Conservation (phyloP, 495 filamentous ascomycete genomes). For the Penicillium atrosanguineum region DNA sequence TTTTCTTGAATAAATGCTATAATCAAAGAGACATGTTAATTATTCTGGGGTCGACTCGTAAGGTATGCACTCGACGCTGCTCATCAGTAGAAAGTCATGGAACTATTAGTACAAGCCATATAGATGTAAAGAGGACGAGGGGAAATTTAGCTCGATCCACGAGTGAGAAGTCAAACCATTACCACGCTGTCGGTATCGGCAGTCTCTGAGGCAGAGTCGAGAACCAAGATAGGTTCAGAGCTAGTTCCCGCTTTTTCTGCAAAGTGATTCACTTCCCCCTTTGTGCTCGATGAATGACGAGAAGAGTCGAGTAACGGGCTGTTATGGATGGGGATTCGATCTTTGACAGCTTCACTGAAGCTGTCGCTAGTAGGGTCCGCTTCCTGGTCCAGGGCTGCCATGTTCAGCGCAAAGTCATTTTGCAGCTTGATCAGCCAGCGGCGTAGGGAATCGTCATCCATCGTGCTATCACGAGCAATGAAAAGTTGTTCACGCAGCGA, state of each 20-base stretch:
- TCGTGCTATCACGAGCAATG: conserved; percentile 63
- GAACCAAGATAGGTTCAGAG: conserved; percentile 6
- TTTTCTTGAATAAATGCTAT: not conserved
- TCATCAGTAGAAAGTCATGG: not conserved
- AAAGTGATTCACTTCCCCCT: too few relatives aligned
- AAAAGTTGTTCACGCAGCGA: conserved; percentile 71
- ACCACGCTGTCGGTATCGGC: conserved; percentile 12
- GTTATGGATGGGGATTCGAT: not conserved
- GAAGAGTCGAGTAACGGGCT: not conserved
- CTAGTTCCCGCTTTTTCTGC: not conserved
- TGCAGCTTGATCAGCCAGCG: conserved; percentile 70
- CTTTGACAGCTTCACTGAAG: conserved; percentile 2
- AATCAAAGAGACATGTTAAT: not conserved
- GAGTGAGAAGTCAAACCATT: not conserved
- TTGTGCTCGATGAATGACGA: not conserved
- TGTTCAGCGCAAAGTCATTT: conserved; percentile 69
- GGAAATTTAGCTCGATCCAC: not conserved
- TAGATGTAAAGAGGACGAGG: not conserved
- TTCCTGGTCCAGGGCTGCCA: conserved; percentile 59
- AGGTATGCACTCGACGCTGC: not conserved
- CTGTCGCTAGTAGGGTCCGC: conserved; percentile 11
- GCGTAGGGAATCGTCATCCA: conserved; percentile 61
- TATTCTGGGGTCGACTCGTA: too few relatives aligned
- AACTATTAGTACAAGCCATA: not conserved
- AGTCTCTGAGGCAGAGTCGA: not conserved